phyloP scores from a whole-genome alignment of 2,329 filamentous ascomycete species.

The Passalora sequoiae region DNA sequence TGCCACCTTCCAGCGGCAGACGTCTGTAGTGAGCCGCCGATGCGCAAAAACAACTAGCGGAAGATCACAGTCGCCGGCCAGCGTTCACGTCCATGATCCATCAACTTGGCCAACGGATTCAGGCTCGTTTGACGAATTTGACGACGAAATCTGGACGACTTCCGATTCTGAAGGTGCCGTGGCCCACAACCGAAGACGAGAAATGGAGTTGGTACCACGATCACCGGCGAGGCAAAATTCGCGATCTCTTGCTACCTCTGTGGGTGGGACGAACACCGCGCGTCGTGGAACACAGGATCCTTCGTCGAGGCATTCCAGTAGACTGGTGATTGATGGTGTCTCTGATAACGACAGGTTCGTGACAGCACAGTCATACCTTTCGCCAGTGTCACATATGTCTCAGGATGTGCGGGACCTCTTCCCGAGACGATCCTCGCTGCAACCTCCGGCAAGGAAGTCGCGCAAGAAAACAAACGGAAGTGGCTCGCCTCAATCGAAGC shows the following conservation, averaged over 20 bases:
- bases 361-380: conserved; percentile 16
- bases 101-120: conserved; percentile 25
- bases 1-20: conserved; percentile 1
- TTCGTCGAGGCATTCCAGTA: too few species aligned
- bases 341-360: conserved; percentile 20
- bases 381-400: conserved; percentile 16
- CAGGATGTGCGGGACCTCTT: conserved; percentile 27
- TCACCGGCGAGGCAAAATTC: conserved; percentile 23
- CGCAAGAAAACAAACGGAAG: background rate
- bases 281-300: too few species aligned
- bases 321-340: conserved; percentile 18
- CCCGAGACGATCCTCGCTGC: conserved; percentile 27
- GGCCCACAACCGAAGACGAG: conserved; percentile 5
- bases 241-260: too few species aligned
- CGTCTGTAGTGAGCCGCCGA: background rate
- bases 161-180: conserved; percentile 23
- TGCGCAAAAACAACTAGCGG: background rate
- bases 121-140: conserved; percentile 11
- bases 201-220: conserved; percentile 4
- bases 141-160: conserved; percentile 32
- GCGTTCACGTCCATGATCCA: conserved; percentile 7
- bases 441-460: conserved; percentile 9
- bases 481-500: background rate
- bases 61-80: conserved; percentile 11
- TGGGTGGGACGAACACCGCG: too few species aligned